phyloP scores from a whole-genome alignment of 2,329 filamentous ascomycete genomes.

The Xylaria sp. region DNA sequence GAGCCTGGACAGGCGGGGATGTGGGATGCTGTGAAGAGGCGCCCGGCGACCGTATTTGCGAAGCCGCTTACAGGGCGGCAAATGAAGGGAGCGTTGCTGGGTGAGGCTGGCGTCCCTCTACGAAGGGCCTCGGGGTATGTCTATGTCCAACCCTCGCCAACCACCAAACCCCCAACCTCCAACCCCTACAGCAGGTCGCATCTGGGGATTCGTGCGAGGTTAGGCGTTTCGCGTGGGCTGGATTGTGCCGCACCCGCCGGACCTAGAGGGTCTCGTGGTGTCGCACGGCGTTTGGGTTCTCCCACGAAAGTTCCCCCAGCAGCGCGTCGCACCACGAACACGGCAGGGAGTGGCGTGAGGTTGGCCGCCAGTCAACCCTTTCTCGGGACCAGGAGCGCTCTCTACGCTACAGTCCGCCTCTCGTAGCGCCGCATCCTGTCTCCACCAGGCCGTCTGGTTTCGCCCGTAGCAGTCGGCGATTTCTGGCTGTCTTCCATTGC shows the following conservation, averaged over 20 bases:
- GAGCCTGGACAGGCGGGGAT: neutral
- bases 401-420: too few species aligned
- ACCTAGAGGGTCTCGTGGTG: conserved; percentile 5
- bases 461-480: neutral
- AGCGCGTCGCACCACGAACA: conserved; percentile 6
- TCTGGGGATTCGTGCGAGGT: conserved; percentile 22
- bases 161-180: too few species aligned
- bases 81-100: conserved; percentile 9
- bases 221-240: conserved; percentile 13
- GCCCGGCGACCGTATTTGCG: conserved; percentile 6
- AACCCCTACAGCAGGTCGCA: too few species aligned
- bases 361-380: neutral
- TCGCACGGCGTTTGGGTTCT: conserved; percentile 18
- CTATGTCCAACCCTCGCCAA: conserved; percentile 7
- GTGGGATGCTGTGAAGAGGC: neutral
- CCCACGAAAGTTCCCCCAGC: neutral
- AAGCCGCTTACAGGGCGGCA: conserved; percentile 19
- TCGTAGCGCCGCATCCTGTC: neutral
- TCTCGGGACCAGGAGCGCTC: neutral
- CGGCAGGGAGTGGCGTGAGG: neutral
- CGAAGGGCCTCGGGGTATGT: conserved; percentile 4
- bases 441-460: neutral
- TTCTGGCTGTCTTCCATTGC: neutral
- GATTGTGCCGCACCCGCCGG: conserved; percentile 11
- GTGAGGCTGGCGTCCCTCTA: conserved; percentile 5